A percentile compares a stretch with the other conserved stretches of the same genome.
Conservation (phyloP, 805 yeast genomes). For the Sungouiozyma ichnusensis region DNA sequence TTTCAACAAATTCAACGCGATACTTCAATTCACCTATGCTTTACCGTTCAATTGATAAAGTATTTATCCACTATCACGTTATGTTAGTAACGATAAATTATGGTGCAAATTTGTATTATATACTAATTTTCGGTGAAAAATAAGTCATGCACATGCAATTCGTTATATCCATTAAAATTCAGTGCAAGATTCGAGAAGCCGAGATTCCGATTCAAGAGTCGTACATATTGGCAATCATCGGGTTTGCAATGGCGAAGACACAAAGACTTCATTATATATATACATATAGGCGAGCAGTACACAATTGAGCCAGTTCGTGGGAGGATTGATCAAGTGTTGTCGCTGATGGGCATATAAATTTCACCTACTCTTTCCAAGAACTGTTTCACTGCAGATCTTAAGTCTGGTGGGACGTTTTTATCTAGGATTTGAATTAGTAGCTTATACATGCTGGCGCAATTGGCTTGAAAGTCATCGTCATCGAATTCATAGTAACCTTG, state of each 20-base stretch:
- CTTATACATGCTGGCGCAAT: slow-evolving; percentile 52
- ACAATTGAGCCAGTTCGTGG: too few species aligned
- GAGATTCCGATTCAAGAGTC: not conserved
- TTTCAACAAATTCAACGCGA: too few species aligned
- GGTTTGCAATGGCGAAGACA: too few species aligned
- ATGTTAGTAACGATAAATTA: too few species aligned
- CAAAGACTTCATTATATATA: too few species aligned
- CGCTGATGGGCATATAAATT: slow-evolving; percentile 22
- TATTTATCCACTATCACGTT: too few species aligned
- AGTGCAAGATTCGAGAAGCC: too few species aligned
- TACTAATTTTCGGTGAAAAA: not conserved
- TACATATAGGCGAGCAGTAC: too few species aligned
- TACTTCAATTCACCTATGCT: too few species aligned
- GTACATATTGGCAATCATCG: not conserved
- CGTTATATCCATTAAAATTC: not conserved
- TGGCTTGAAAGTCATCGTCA: slow-evolving; percentile 52
- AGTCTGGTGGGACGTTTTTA: slow-evolving; percentile 49
- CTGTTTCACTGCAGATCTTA: slow-evolving; percentile 48
- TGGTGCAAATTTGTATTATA: too few species aligned
- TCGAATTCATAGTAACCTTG: slow-evolving; percentile 75
- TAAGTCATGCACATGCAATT: not conserved
- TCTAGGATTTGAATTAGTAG: slow-evolving; percentile 49
- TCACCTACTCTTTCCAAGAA: slow-evolving; percentile 51
- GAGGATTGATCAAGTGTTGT: not conserved
- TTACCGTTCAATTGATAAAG: too few species aligned